Conservation (phyloP, 306 rosid genomes). For the Gastrolobium villosum region DNA sequence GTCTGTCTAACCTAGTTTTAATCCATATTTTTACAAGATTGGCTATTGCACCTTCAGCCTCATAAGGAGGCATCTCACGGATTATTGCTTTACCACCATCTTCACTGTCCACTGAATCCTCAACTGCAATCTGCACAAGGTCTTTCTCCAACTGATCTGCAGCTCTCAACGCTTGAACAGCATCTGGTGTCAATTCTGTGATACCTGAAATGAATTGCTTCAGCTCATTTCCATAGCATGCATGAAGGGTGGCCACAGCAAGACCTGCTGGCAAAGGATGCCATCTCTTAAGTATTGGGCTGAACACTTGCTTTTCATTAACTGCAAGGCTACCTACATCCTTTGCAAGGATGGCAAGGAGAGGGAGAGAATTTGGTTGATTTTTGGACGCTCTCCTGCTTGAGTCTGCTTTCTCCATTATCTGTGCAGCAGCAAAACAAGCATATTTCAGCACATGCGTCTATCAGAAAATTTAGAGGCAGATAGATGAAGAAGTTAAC, state of each 20-base stretch:
- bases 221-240: conserved; percentile 90
- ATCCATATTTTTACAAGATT: conserved; percentile 95
- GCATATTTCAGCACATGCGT: conserved; percentile 50
- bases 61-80: conserved; percentile 99
- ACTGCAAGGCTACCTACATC: conserved; percentile 91
- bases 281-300: conserved; percentile 95
- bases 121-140: conserved; percentile 95
- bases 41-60: conserved; percentile 93
- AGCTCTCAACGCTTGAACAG: conserved; percentile 89
- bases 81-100: conserved; percentile 99
- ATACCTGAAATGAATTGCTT: conserved; percentile 89
- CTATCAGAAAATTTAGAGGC: background rate
- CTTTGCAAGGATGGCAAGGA: conserved; percentile 91
- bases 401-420: conserved; percentile 96
- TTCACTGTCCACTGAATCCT: conserved; percentile 95
- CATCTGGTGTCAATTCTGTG: conserved; percentile 95
- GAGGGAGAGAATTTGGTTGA: conserved; percentile 91
- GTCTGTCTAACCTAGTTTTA: conserved; percentile 83
- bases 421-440: conserved; percentile 59
- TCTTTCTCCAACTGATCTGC: conserved; percentile 98
- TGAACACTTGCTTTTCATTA: conserved; percentile 84
- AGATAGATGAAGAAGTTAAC: conserved; percentile 33
- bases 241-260: conserved; percentile 97
- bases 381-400: conserved; percentile 96
- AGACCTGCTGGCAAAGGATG: conserved; percentile 96